These are phyloP conservation scores for Fusarium miscanthi DNA, from an alignment of 2,329 filamentous ascomycete genomes.

Conservation along the genomic window DNA sequence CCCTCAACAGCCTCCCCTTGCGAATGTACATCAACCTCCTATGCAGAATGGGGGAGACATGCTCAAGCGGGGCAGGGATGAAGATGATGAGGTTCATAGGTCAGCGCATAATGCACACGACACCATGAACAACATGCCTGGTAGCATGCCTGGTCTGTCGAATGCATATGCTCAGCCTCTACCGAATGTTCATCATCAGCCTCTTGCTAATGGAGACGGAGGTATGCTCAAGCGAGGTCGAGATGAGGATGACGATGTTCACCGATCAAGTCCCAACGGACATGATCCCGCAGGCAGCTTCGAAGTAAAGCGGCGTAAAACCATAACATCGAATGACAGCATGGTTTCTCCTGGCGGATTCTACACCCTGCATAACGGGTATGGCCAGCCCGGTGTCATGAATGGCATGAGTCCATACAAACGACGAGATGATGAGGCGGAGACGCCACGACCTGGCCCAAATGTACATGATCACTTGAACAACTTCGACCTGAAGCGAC, in stretches of 20 bases:
- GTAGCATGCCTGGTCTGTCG: slow-evolving; percentile 66
- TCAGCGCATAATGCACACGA: slow-evolving; percentile 76
- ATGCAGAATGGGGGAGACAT: slow-evolving; percentile 71
- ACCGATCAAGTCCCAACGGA: slow-evolving; percentile 55
- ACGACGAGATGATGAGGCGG: slow-evolving; percentile 69
- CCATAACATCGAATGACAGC: slow-evolving; percentile 57
- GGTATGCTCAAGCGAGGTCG: slow-evolving; percentile 59
- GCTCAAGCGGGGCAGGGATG: slow-evolving; percentile 63
- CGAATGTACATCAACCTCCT: slow-evolving; percentile 24
- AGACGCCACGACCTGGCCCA: slow-evolving; percentile 69
- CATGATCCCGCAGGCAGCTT: slow-evolving; percentile 57
- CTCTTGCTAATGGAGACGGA: slow-evolving; percentile 69
- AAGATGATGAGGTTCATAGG: slow-evolving; percentile 72
- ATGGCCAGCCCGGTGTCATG: slow-evolving; percentile 55
- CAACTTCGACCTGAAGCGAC: slow-evolving; percentile 77
- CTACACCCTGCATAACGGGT: slow-evolving; percentile 20
- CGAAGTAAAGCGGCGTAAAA: slow-evolving; percentile 83
- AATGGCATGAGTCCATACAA: slow-evolving; percentile 68
- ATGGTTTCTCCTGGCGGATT: slow-evolving; percentile 22
- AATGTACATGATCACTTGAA: slow-evolving; percentile 52
- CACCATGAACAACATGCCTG: slow-evolving; percentile 69
- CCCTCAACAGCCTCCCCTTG: slow-evolving; percentile 64
- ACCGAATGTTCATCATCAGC: slow-evolving; percentile 23
- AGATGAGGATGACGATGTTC: slow-evolving; percentile 64
- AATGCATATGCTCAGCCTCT: slow-evolving; percentile 73